Evolutionary conservation across 1,139 yeast genomes (phyloP).

Genomic region (Sugiyamaella novakii): DNA sequence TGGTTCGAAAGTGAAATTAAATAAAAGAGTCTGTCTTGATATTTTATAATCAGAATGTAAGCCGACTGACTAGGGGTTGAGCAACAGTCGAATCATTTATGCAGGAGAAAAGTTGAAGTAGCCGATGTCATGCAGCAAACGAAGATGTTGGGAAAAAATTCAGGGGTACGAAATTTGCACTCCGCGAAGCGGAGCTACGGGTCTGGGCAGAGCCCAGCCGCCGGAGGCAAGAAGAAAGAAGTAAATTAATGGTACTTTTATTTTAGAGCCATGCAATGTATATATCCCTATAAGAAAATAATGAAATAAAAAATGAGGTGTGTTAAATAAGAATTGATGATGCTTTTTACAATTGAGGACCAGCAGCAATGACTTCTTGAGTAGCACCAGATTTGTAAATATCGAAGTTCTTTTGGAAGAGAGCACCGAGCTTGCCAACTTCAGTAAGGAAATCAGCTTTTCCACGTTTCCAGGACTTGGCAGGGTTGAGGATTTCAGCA

Average conservation of each 20-base stretch:
- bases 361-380: constrained; percentile 87
- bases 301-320: not conserved
- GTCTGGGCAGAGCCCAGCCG: constrained; percentile 13
- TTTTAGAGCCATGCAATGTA: not conserved
- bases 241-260: not conserved
- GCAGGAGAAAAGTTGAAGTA: too few relatives aligned
- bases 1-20: too few relatives aligned
- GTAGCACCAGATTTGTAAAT: constrained; percentile 85
- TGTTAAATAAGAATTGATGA: not conserved
- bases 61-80: too few relatives aligned
- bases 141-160: not conserved
- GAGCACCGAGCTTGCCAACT: constrained; percentile 70
- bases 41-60: too few relatives aligned
- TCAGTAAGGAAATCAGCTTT: constrained; percentile 65
- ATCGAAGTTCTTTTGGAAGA: constrained; percentile 84
- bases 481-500: constrained; percentile 80
- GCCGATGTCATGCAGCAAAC: too few relatives aligned
- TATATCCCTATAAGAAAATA: not conserved
- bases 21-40: too few relatives aligned
- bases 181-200: constrained; percentile 6
- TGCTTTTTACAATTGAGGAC: constrained; percentile 54
- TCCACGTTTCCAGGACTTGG: constrained; percentile 80
- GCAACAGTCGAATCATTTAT: too few relatives aligned
- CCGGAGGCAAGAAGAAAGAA: constrained; percentile 3
- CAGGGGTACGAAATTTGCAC: not conserved